Evolutionary conservation across 2,329 filamentous ascomycete species (phyloP), one percentile per base, ranked within the genome.

Genomic region (Chrysosphaeria jannelii): DNA sequence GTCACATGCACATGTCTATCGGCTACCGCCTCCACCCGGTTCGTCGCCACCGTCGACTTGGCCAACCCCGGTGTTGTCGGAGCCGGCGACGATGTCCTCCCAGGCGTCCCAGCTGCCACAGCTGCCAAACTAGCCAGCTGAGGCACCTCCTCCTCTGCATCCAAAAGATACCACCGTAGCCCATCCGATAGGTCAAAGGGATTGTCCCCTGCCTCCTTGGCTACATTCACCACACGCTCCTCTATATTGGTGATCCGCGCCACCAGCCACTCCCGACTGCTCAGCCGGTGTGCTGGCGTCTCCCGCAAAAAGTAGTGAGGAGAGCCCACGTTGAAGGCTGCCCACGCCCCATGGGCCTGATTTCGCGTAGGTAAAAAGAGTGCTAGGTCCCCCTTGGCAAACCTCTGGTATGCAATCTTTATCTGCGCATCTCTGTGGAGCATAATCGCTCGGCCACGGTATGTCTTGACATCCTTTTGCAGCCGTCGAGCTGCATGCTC

Each of bases 301-400:
- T 97, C 85, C 17, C 78, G 71, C 3, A 97, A 54, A 47, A 97
- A 97, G 47, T 85, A 93, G 41, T 97, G 85, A 6, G 85, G 85
- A 29, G 81, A 89, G 2, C 79, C 81, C 15, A 97, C 74, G 36
- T 97, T 97, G 55, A 97, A 97, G 1, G 85, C 85, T 5, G 85
- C 85, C 85, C 85, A 97, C 1, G 85, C 81, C 10, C 81, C 71
- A 4, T 78, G 85, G 18, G 72, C 74, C 44, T 93, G 79, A 39
- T 91, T 93, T 17, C 81, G 59, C 0, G 85, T 97, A 0, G 85
- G 85, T 19, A 97, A 48, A 48, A 97, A 97, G 3, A 97, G 45
- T 8, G 81, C 85, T 9, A 97, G 54, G 38, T 97, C 85, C 6
- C 85, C 81, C 42, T 91, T 79, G 39, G 91, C 93, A 50, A 97